These are phyloP conservation scores for Cyberlindnera samutprakarnensis DNA, from an alignment of 805 yeast genomes.

Conservation along the genomic window DNA sequence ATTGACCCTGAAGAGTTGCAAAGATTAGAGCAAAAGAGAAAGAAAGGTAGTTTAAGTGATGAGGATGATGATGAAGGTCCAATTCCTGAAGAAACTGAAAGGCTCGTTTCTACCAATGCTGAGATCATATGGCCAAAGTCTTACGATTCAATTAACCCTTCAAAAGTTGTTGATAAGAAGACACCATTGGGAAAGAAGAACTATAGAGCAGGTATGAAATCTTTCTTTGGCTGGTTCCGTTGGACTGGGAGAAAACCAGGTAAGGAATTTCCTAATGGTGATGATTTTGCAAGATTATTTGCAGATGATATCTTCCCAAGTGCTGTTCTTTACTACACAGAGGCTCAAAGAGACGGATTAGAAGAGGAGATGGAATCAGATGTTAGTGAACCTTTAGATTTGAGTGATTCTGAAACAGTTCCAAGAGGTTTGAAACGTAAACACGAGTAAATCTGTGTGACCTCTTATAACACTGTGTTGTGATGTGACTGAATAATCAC, in stretches of 20 bases:
- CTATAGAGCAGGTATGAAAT: conserved; percentile 67
- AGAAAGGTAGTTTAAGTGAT: conserved; percentile 6
- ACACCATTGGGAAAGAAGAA: conserved; percentile 50
- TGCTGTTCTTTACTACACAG: conserved; percentile 75
- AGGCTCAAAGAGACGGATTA: conserved; percentile 56
- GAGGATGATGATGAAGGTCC: conserved; percentile 27
- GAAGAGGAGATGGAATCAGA: conserved; percentile 49
- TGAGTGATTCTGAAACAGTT: conserved; percentile 21
- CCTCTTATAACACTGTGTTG: too few relatives aligned
- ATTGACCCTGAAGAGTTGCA: conserved; percentile 15
- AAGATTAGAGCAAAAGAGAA: conserved; percentile 10
- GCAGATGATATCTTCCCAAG: conserved; percentile 79
- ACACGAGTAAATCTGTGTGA: too few relatives aligned
- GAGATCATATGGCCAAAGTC: conserved; percentile 64
- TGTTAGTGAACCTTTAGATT: conserved; percentile 46
- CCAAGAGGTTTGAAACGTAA: too few relatives aligned
- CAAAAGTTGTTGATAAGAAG: conserved; percentile 35
- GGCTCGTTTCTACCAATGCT: conserved; percentile 45
- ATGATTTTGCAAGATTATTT: conserved; percentile 63
- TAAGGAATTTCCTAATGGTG: conserved; percentile 73
- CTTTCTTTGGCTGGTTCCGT: conserved; percentile 80
- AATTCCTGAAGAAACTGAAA: conserved; percentile 41
- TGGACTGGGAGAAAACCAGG: conserved; percentile 81
- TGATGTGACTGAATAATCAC: too few relatives aligned
- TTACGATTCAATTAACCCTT: conserved; percentile 49